Evolutionary conservation across 345 rosid species (phyloP).

Genomic region (Ceriops decandra): DNA sequence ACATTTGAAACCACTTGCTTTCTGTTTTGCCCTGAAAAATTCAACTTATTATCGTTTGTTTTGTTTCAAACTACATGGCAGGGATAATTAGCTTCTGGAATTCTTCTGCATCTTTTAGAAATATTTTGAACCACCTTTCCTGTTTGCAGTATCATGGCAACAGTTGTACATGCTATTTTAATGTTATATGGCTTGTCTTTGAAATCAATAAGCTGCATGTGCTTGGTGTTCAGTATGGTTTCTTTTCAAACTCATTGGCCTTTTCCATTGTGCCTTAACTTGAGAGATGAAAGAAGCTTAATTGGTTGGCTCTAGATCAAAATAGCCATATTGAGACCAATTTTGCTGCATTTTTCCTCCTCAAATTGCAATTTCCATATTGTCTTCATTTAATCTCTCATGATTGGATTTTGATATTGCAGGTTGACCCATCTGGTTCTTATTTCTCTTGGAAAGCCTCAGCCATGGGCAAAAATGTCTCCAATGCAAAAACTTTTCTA

Average conservation of each 20-base stretch:
- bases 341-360: not conserved
- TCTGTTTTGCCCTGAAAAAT: no score
- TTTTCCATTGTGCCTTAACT: not conserved
- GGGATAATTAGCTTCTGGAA: no score
- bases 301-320: not conserved
- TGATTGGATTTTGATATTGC: not conserved
- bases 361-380: not conserved
- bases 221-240: not conserved
- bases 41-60: no score
- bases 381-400: not conserved
- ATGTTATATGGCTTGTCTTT: not conserved
- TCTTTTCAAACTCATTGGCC: not conserved
- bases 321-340: not conserved
- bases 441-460: slow-evolving; percentile 99
- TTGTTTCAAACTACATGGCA: no score
- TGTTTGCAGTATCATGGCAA: not conserved
- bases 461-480: slow-evolving; percentile 95
- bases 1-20: no score
- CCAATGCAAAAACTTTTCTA: slow-evolving; percentile 90
- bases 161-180: not conserved
- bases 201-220: not conserved
- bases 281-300: not conserved
- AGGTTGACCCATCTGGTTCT: slow-evolving; percentile 98
- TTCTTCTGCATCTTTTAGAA: not conserved
- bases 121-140: not conserved